A percentile compares a stretch with the other conserved stretches of the same genome.
Conservation (phyloP, 257 asterid genomes). For the Lycium barbarum region DNA sequence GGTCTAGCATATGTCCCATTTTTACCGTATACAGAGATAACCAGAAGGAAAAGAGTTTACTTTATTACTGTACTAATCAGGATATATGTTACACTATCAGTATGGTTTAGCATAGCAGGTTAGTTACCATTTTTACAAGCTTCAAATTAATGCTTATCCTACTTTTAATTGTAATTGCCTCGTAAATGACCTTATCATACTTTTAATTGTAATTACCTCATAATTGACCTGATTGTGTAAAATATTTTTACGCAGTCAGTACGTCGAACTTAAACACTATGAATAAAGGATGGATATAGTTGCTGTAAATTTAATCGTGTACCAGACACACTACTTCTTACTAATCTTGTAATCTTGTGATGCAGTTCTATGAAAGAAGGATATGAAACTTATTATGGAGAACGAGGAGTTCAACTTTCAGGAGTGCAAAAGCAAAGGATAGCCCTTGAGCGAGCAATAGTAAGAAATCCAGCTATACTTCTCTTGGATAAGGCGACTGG, state of each 20-base stretch:
- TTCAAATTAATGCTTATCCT: neutral
- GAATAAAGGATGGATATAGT: slow-evolving; percentile 48
- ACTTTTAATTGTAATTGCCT: neutral
- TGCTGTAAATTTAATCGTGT: slow-evolving; percentile 41
- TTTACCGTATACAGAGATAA: too few relatives aligned
- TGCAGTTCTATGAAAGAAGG: too few relatives aligned
- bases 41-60: neutral
- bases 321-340: slow-evolving; percentile 63
- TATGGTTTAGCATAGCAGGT: slow-evolving; percentile 26
- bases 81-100: neutral
- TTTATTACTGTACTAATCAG: neutral
- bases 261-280: neutral
- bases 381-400: too few relatives aligned
- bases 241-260: neutral
- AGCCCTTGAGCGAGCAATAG: too few relatives aligned
- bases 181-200: neutral
- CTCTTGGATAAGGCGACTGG: too few relatives aligned
- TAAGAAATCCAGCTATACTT: too few relatives aligned
- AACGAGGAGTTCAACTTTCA: too few relatives aligned
- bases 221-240: neutral
- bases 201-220: neutral
- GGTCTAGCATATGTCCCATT: too few relatives aligned
- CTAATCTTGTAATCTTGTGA: slow-evolving; percentile 38
- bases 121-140: neutral
- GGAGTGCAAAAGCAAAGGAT: too few relatives aligned